A percentile compares a stretch with the other conserved stretches of the same genome.
Evolutionary conservation across 495 filamentous ascomycete species (phyloP).

Genomic region (Corynascus novoguineensis): DNA sequence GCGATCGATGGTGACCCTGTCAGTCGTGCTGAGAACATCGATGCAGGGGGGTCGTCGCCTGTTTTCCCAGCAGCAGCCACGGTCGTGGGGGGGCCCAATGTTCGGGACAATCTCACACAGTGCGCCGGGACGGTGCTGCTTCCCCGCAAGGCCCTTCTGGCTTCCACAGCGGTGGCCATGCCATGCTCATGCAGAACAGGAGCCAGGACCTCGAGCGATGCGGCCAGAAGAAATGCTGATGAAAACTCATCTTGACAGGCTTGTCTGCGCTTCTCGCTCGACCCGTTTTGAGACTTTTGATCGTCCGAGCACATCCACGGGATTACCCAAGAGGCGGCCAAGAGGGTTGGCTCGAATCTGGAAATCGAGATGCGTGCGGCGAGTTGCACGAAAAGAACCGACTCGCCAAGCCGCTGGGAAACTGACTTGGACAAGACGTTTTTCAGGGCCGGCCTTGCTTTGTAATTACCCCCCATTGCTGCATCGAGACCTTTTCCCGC

Average conservation of each 20-base stretch:
- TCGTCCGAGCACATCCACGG: too few species aligned
- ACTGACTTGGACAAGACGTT: neutral
- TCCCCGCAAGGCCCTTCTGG: neutral
- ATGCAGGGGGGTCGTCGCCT: neutral
- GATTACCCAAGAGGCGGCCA: too few species aligned
- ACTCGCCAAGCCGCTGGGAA: too few species aligned
- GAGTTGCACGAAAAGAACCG: too few species aligned
- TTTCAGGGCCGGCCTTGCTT: neutral
- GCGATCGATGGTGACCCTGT: too few species aligned
- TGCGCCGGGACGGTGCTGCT: constrained; percentile 18
- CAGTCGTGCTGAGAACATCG: neutral
- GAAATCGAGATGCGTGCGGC: too few species aligned
- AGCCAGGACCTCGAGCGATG: neutral
- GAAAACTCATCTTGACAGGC: too few species aligned
- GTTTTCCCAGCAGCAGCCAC: constrained; percentile 13
- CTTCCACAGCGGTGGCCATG: too few species aligned
- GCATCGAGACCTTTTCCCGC: neutral
- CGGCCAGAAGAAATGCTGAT: neutral
- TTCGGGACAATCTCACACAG: constrained; percentile 18
- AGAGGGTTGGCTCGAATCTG: too few species aligned
- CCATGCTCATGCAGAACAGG: neutral
- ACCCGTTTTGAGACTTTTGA: too few species aligned
- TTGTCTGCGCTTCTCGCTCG: too few species aligned
- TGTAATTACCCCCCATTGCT: neutral
- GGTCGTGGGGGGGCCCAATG: constrained; percentile 11